These are phyloP conservation scores for Malus sylvestris DNA, from an alignment of 306 rosid species.

Conservation along the genomic window DNA sequence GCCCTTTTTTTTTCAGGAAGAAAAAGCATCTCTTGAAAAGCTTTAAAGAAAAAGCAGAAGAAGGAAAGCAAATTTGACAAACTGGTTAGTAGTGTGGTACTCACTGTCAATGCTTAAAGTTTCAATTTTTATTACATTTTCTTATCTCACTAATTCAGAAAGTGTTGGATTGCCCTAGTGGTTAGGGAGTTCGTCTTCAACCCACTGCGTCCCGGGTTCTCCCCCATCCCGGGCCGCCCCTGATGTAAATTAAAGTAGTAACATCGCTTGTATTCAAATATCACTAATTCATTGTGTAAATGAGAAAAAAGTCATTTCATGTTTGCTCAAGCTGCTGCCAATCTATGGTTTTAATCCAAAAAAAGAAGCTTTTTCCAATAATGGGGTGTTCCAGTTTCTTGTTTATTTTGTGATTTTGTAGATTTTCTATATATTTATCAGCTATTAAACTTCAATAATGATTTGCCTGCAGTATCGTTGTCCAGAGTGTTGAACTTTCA, in stretches of 20 bases:
- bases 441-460: conserved; percentile 8
- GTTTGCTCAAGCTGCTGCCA: neutral
- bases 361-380: conserved; percentile 1
- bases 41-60: conserved; percentile 8
- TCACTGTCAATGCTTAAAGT: neutral
- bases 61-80: neutral
- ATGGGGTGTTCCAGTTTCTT: neutral
- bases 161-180: too few species aligned
- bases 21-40: neutral
- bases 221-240: too few species aligned
- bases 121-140: neutral
- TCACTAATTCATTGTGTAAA: conserved; percentile 3
- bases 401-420: neutral
- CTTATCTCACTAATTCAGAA: conserved; percentile 10
- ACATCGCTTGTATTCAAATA: neutral
- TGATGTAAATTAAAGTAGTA: too few species aligned
- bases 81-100: neutral
- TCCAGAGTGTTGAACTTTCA: conserved; percentile 6
- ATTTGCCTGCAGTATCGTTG: conserved; percentile 9
- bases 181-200: too few species aligned
- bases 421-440: neutral
- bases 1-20: neutral
- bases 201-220: too few species aligned
- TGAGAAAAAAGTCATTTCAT: neutral
- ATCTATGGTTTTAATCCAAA: neutral